Evolutionary conservation across 2,329 filamentous ascomycete genomes (phyloP).

Genomic region (Aureobasidium sp.): DNA sequence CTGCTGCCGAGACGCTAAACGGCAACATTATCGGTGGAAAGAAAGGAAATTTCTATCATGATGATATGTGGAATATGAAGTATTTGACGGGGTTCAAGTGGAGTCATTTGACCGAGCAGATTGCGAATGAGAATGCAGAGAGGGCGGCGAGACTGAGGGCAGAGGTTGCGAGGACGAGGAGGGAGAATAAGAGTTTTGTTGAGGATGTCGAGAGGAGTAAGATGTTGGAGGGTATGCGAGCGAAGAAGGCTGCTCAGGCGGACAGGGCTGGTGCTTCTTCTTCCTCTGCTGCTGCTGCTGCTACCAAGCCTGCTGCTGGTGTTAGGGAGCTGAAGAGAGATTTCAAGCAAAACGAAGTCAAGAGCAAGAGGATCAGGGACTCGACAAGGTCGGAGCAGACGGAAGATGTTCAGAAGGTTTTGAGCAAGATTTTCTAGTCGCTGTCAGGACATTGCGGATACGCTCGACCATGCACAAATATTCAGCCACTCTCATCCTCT

Average conservation of each 20-base stretch:
- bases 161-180: constrained; percentile 67
- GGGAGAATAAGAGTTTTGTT: constrained; percentile 76
- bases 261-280: constrained; percentile 31
- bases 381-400: constrained; percentile 36
- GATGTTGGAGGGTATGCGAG: constrained; percentile 65
- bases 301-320: constrained; percentile 20
- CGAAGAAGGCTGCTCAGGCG: constrained; percentile 50
- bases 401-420: constrained; percentile 52
- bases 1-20: constrained; percentile 69
- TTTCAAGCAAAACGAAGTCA: constrained; percentile 61
- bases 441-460: neutral
- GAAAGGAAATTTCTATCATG: constrained; percentile 75
- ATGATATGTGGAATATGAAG: constrained; percentile 79
- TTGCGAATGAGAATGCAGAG: constrained; percentile 74
- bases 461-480: neutral
- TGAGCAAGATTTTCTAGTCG: constrained; percentile 58
- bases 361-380: constrained; percentile 37
- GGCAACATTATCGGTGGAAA: constrained; percentile 73
- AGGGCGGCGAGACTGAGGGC: constrained; percentile 66
- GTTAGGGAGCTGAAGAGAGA: constrained; percentile 20
- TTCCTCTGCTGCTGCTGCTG: constrained; percentile 18
- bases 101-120: constrained; percentile 64
- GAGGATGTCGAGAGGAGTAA: constrained; percentile 73
- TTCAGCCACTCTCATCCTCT: neutral
- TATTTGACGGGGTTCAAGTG: constrained; percentile 83